Evolutionary conservation across 345 rosid species (phyloP).

Genomic region (Rhizophora mangle): DNA sequence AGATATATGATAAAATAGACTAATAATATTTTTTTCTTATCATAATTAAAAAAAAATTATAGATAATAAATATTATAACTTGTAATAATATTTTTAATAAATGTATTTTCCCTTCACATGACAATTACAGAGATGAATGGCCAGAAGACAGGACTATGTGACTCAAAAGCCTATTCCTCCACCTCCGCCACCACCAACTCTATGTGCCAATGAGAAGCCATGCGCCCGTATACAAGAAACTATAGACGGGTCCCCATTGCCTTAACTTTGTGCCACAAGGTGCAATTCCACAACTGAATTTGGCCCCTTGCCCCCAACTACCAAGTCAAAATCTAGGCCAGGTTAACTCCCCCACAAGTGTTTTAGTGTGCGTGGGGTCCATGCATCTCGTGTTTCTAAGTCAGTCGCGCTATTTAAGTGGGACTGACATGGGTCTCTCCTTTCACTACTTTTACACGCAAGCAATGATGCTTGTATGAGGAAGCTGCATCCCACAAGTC

Average conservation of each 20-base stretch:
- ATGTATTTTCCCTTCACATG: too few species aligned
- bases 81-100: too few species aligned
- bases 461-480: slow-evolving; percentile 30
- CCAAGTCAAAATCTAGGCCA: slow-evolving; percentile 22
- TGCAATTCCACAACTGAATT: slow-evolving; percentile 28
- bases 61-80: too few species aligned
- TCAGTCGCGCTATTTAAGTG: slow-evolving; percentile 17
- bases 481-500: slow-evolving; percentile 18
- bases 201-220: too few species aligned
- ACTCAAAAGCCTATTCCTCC: too few species aligned
- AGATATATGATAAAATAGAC: too few species aligned
- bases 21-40: too few species aligned
- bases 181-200: too few species aligned
- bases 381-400: background rate
- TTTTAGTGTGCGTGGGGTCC: slow-evolving; percentile 15
- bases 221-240: background rate
- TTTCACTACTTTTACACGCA: slow-evolving; percentile 38
- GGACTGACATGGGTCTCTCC: slow-evolving; percentile 26
- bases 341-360: slow-evolving; percentile 6
- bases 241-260: slow-evolving; percentile 29
- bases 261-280: slow-evolving; percentile 33
- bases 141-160: too few species aligned
- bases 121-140: too few species aligned
- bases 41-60: too few species aligned
- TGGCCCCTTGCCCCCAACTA: slow-evolving; percentile 10